phyloP scores from a whole-genome alignment of 2,329 filamentous ascomycete genomes.

The Colletotrichum siamense region DNA sequence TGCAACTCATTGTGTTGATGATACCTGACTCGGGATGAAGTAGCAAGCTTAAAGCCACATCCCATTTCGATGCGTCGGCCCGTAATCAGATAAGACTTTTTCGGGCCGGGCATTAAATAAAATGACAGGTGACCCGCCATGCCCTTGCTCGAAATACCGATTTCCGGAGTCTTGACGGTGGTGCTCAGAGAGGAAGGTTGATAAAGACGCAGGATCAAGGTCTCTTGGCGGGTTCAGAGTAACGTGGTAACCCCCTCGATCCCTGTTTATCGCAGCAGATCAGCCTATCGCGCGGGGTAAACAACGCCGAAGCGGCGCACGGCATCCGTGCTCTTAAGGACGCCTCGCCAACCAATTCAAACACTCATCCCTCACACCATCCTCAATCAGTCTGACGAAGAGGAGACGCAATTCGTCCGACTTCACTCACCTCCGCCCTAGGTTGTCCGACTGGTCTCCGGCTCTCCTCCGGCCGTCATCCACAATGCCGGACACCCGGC shows the following conservation, averaged over 20 bases:
- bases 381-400: not conserved
- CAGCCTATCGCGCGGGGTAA: slow-evolving; percentile 20
- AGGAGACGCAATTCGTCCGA: not conserved
- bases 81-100: not conserved
- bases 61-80: not conserved
- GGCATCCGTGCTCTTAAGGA: slow-evolving; percentile 1
- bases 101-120: not conserved
- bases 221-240: not conserved
- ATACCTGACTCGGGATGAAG: not conserved
- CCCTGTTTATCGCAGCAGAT: slow-evolving; percentile 14
- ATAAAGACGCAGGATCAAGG: slow-evolving; percentile 6
- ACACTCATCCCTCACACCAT: not conserved
- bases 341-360: not conserved
- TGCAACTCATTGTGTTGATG: accelerated
- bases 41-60: not conserved
- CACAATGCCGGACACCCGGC: slow-evolving; percentile 8
- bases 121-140: not conserved
- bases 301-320: not conserved
- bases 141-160: not conserved
- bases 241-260: not conserved
- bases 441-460: not conserved
- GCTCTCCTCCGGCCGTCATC: not conserved
- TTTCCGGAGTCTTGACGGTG: not conserved
- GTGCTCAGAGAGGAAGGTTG: slow-evolving; percentile 22
- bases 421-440: not conserved